These are phyloP conservation scores for Pseudogymnoascus destructans DNA, from an alignment of 2,329 filamentous ascomycete species.

Conservation along the genomic window DNA sequence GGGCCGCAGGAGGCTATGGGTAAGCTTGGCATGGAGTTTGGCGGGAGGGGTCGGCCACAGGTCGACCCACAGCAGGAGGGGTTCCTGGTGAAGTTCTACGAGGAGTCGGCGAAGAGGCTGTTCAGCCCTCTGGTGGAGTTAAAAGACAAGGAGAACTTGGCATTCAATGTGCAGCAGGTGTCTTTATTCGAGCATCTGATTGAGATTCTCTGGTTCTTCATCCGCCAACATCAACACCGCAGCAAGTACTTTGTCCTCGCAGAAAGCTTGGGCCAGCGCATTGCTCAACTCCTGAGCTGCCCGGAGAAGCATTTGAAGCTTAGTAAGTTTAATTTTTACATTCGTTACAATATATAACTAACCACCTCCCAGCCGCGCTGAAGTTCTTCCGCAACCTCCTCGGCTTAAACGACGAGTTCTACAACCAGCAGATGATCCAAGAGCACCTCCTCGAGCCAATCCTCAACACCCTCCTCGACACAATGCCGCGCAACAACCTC, in stretches of 20 bases:
- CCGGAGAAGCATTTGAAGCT: conserved; percentile 88
- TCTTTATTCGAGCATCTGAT: conserved; percentile 85
- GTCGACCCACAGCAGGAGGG: conserved; percentile 65
- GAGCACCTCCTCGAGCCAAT: conserved; percentile 74
- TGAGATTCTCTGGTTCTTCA: conserved; percentile 87
- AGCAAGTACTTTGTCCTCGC: conserved; percentile 80
- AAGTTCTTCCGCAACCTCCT: conserved; percentile 88
- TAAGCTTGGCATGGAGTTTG: conserved; percentile 55
- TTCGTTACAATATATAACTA: conserved; percentile 10
- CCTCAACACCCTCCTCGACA: conserved; percentile 68
- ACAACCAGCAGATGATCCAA: conserved; percentile 71
- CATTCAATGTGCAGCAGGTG: conserved; percentile 69
- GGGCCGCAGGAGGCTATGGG: conserved; percentile 46
- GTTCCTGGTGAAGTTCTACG: conserved; percentile 82
- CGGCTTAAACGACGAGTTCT: conserved; percentile 79
- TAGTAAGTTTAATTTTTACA: conserved; percentile 41
- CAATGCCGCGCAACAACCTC: conserved; percentile 84
- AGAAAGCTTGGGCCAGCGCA: conserved; percentile 63
- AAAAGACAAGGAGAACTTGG: conserved; percentile 53
- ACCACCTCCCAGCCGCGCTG: conserved; percentile 52
- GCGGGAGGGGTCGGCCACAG: conserved; percentile 45
- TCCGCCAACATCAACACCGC: conserved; percentile 74
- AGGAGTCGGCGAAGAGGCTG: conserved; percentile 68
- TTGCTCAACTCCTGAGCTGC: conserved; percentile 69
- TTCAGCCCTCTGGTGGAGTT: conserved; percentile 80